Evolutionary conservation across 257 asterid species (phyloP).

Genomic region (Gentiana macrophylla): DNA sequence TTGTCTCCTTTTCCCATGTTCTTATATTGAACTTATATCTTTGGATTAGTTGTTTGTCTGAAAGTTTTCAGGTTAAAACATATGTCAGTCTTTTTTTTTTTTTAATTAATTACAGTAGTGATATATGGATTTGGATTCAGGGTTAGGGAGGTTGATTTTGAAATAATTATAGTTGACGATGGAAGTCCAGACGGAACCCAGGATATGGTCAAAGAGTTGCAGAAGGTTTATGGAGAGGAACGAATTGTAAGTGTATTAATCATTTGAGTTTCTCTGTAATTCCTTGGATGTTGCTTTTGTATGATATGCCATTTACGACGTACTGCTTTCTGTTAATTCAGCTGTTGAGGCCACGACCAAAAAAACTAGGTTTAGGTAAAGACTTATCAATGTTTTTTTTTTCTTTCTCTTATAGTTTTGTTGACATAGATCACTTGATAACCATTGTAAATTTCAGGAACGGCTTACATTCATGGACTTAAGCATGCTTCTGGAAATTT

Average conservation of each 20-base stretch:
- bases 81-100: neutral
- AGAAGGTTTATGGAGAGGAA: constrained; percentile 79
- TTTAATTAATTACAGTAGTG: neutral
- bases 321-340: constrained; percentile 30
- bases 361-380: constrained; percentile 90
- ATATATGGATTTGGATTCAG: constrained; percentile 2
- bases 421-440: constrained; percentile 8
- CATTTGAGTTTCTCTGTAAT: neutral
- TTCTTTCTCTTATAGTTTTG: neutral
- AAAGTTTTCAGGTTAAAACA: no score
- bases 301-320: constrained; percentile 7
- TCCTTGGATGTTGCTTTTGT: neutral
- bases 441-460: constrained; percentile 47
- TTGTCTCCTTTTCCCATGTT: constrained; percentile 6
- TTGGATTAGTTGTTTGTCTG: no score
- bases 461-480: constrained; percentile 89
- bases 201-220: constrained; percentile 82
- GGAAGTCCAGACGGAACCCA: constrained; percentile 99
- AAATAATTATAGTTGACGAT: constrained; percentile 90
- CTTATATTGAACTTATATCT: neutral
- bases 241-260: constrained; percentile 49
- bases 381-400: constrained; percentile 10
- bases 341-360: constrained; percentile 83
- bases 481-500: constrained; percentile 85
- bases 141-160: constrained; percentile 73